Conservation (phyloP, 208 protist genomes). For the Wallacemonas sp. region DNA sequence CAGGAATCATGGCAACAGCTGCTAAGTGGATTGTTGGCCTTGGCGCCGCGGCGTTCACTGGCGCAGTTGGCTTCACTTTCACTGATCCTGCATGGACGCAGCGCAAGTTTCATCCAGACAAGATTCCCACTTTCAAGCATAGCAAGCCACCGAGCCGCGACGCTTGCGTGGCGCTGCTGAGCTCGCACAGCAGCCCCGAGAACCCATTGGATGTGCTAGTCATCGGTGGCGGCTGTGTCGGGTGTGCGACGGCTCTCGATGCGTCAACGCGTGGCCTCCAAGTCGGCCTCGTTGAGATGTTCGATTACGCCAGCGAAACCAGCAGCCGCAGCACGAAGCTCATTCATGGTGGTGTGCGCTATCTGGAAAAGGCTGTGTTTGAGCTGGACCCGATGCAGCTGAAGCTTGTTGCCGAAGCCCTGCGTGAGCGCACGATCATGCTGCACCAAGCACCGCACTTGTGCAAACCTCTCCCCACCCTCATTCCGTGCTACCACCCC, state of each 20-base stretch:
- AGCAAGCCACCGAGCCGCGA: conserved; percentile 50
- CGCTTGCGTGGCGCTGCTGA: conserved; percentile 52
- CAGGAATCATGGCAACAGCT: conserved; percentile 27
- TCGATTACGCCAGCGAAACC: conserved; percentile 96
- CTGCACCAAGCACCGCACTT: conserved; percentile 94
- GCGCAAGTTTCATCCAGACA: conserved; percentile 51
- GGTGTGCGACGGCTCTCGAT: conserved; percentile 93
- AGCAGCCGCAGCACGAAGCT: conserved; percentile 96
- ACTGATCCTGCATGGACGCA: conserved; percentile 82
- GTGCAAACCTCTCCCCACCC: conserved; percentile 86
- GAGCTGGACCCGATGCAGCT: conserved; percentile 85
- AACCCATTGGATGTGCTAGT: conserved; percentile 93
- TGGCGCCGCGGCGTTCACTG: conserved; percentile 42
- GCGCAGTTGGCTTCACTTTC: conserved; percentile 69
- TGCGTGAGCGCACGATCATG: conserved; percentile 93
- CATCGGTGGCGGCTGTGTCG: conserved; percentile 96
- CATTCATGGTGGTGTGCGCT: conserved; percentile 97
- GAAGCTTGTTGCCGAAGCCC: conserved; percentile 89
- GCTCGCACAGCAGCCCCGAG: conserved; percentile 39
- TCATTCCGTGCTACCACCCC: conserved; percentile 92
- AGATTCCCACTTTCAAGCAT: conserved; percentile 42
- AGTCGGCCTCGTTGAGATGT: conserved; percentile 93
- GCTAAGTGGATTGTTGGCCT: conserved; percentile 47
- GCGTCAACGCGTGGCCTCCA: conserved; percentile 90
- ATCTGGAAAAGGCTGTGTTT: conserved; percentile 92